Conservation (phyloP, 306 rosid species). For the cucumber (Cucumis sativus) region Cucumber_9930_V3 NC_026657.2:29099501-29100000, state of each 20-base stretch:
- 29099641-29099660: neutral
- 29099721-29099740: slow-evolving; percentile 3
- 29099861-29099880: too few relatives aligned
- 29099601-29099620: neutral
- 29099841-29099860: neutral
- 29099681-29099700: neutral
- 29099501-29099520: neutral
- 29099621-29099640: neutral
- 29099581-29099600: neutral
- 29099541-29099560: neutral
- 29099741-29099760: neutral
- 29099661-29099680: slow-evolving; percentile 1
- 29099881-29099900: too few relatives aligned
- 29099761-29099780: neutral
- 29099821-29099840: neutral
- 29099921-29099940: too few relatives aligned
- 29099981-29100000: too few relatives aligned
- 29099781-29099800: slow-evolving; percentile 3
- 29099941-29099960: too few relatives aligned
- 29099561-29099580: neutral
- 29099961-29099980: too few relatives aligned
- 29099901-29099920: too few relatives aligned
- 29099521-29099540: slow-evolving; percentile 2
- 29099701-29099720: slow-evolving; percentile 3
- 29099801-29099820: neutral